A percentile compares a stretch with the other conserved stretches of the same genome.
Conservation (phyloP, 306 rosid genomes). For the Prunus persica region DNA sequence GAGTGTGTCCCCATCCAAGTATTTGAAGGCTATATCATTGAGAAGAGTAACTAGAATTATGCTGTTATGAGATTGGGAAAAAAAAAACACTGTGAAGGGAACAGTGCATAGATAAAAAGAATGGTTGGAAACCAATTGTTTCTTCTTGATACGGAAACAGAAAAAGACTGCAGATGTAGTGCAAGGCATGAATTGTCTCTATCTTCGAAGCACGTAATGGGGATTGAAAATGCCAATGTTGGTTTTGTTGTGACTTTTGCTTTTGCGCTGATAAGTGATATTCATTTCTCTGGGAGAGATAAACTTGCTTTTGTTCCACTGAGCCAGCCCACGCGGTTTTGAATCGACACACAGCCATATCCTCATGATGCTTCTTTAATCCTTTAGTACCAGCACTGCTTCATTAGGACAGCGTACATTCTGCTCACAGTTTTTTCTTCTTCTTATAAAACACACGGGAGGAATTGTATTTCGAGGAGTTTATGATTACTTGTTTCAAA, state of each 20-base stretch:
- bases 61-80: background rate
- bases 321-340: background rate
- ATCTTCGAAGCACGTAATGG: background rate
- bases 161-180: background rate
- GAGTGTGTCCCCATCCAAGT: background rate
- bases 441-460: too few species aligned
- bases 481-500: too few species aligned
- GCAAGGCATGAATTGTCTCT: background rate
- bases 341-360: background rate
- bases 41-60: background rate
- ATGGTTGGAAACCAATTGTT: background rate
- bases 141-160: background rate
- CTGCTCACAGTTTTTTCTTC: too few species aligned
- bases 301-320: background rate
- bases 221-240: background rate
- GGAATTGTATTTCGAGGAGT: too few species aligned
- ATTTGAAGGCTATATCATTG: background rate
- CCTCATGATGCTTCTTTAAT: background rate
- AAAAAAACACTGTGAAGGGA: constrained; percentile 1
- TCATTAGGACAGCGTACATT: background rate
- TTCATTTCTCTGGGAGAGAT: background rate
- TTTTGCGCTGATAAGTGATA: background rate
- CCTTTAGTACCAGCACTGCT: background rate
- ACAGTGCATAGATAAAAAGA: background rate
- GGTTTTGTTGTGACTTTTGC: background rate